Evolutionary conservation across 1,284 basidiomycete genomes (phyloP).

Genomic region (Taiwanofungus camphoratus): DNA sequence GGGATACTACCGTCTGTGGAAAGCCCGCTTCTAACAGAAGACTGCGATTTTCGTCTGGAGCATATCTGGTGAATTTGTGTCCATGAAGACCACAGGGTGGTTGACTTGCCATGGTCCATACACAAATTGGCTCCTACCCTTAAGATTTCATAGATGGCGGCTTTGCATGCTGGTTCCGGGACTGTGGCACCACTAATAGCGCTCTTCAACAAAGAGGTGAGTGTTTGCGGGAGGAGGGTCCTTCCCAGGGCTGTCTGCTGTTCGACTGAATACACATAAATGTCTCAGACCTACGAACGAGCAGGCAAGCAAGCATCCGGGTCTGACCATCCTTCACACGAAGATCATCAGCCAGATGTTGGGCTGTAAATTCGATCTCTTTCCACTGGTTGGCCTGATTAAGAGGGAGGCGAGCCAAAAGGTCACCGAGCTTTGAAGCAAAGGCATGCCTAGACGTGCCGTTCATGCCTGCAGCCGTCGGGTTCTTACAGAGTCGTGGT

Average conservation of each 20-base stretch:
- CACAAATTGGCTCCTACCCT: constrained; percentile 68
- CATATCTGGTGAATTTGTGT: too few relatives aligned
- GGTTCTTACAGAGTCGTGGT: too few relatives aligned
- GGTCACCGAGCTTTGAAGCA: constrained; percentile 29
- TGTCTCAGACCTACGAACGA: constrained; percentile 4
- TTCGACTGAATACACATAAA: constrained; percentile 42
- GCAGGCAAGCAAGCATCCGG: constrained; percentile 14
- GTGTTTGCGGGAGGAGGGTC: constrained; percentile 55
- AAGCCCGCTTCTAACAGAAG: constrained; percentile 63
- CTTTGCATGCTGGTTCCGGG: constrained; percentile 38
- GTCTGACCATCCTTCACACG: constrained; percentile 42
- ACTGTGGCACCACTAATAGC: constrained; percentile 42
- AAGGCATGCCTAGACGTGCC: constrained; percentile 20
- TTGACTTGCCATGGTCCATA: not conserved
- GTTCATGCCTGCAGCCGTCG: too few relatives aligned
- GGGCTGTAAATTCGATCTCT: constrained; percentile 45
- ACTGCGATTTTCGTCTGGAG: constrained; percentile 58
- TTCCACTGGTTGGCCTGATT: constrained; percentile 41
- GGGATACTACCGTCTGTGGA: constrained; percentile 55
- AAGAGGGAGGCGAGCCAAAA: constrained; percentile 27
- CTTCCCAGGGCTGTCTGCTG: constrained; percentile 64
- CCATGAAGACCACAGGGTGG: not conserved
- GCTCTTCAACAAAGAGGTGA: constrained; percentile 52
- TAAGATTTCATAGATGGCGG: constrained; percentile 59
- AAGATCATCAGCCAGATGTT: constrained; percentile 55